Evolutionary conservation across 2,329 filamentous ascomycete species (phyloP).

Genomic region (Hypoxylon sp.): DNA sequence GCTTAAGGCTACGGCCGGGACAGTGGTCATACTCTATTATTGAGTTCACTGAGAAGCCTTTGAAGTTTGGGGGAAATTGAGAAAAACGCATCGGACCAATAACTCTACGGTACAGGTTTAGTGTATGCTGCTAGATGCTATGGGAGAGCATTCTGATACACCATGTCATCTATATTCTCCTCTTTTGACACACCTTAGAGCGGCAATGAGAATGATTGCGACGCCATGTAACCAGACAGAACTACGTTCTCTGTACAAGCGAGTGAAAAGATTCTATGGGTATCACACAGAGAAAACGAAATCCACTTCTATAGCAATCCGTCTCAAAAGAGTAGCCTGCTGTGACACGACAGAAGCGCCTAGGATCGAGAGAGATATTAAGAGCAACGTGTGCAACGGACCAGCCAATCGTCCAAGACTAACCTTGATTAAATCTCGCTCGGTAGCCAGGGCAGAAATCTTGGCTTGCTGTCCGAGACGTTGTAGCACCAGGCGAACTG

Average conservation of each 20-base stretch:
- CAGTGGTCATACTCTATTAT: no score
- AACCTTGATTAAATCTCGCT: neutral
- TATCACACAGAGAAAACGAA: neutral
- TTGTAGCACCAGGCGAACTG: neutral
- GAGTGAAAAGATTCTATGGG: neutral
- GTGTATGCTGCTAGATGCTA: no score
- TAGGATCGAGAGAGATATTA: neutral
- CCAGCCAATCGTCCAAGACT: neutral
- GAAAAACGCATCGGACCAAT: neutral
- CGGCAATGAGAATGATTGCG: neutral
- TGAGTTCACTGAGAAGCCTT: no score
- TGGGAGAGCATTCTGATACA: no score
- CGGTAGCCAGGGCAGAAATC: neutral
- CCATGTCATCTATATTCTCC: neutral
- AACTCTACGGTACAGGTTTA: no score
- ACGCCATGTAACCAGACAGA: neutral
- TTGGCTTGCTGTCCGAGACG: neutral
- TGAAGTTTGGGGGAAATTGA: neutral
- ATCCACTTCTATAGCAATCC: neutral
- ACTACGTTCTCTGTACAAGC: neutral
- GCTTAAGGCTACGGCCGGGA: no score
- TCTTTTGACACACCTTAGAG: neutral
- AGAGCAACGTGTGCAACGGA: neutral
- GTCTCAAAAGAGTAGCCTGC: neutral
- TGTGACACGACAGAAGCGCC: neutral